phyloP scores from a whole-genome alignment of 768 basidiomycete genomes.

The Mycena maculata region DNA sequence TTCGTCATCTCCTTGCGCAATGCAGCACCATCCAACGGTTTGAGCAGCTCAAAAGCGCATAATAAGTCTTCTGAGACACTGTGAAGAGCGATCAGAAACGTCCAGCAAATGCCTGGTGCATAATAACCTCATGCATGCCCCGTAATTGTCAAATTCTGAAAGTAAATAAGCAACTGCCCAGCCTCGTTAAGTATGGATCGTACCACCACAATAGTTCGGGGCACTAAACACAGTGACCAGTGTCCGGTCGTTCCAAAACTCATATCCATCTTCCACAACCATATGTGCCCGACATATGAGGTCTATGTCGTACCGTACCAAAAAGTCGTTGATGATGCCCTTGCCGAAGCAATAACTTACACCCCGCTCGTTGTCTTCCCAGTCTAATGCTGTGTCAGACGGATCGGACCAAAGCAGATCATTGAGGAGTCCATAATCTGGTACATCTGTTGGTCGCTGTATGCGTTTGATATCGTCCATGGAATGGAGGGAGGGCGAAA shows the following conservation, averaged over 20 bases:
- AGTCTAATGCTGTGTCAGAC: conserved; percentile 95
- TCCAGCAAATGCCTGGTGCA: conserved; percentile 15
- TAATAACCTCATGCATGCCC: conserved; percentile 90
- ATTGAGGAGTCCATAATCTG: conserved; percentile 96
- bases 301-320: conserved; percentile 97
- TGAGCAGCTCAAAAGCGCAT: conserved; percentile 97
- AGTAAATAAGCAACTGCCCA: conserved; percentile 25
- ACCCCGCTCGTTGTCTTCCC: conserved; percentile 99
- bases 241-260: conserved; percentile 99
- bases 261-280: conserved; percentile 99
- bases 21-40: conserved; percentile 94
- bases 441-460: conserved; percentile 97
- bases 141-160: conserved; percentile 94
- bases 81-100: conserved; percentile 33
- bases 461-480: conserved; percentile 99
- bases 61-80: conserved; percentile 97
- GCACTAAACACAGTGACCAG: conserved; percentile 99
- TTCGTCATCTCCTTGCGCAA: conserved; percentile 99
- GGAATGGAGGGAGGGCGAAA: conserved; percentile 90
- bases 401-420: conserved; percentile 99
- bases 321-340: conserved; percentile 95
- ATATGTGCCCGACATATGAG: conserved; percentile 99
- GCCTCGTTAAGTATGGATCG: conserved; percentile 46
- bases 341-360: conserved; percentile 99
- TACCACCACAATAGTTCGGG: conserved; percentile 96